phyloP scores from a whole-genome alignment of 768 basidiomycete genomes.

The Psilocybe subaeruginosa region DNA sequence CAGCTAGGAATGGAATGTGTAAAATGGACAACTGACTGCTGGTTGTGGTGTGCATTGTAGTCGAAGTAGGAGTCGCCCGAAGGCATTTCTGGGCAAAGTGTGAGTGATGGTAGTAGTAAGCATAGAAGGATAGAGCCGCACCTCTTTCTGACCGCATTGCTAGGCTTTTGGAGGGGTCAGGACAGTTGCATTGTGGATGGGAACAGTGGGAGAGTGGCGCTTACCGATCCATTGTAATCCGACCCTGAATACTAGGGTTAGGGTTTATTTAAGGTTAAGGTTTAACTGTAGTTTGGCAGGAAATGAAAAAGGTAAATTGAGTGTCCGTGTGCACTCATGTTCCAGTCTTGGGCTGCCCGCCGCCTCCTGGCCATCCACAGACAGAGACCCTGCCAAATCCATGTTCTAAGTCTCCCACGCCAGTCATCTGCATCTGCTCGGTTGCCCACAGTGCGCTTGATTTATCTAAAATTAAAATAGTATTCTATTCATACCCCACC shows the following conservation, averaged over 20 bases:
- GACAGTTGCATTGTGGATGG: not conserved
- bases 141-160: constrained; percentile 2
- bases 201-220: not conserved
- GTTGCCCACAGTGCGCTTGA: not conserved
- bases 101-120: not conserved
- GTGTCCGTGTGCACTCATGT: not conserved
- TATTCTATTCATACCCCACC: not conserved
- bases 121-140: not conserved
- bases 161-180: not conserved
- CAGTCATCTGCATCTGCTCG: not conserved
- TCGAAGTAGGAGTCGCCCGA: constrained; percentile 11
- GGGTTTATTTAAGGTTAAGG: not conserved
- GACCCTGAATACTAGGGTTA: not conserved
- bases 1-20: not conserved
- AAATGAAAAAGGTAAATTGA: not conserved
- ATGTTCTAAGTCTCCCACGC: not conserved
- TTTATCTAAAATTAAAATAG: not conserved
- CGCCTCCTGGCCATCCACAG: not conserved
- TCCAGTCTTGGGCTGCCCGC: constrained; percentile 5
- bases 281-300: not conserved
- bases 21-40: constrained; percentile 9
- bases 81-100: constrained; percentile 4
- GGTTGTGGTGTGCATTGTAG: constrained; percentile 6
- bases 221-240: not conserved
- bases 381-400: not conserved